Percentiles rank a stretch among this genome's conserved stretches.
Conservation (phyloP, 495 filamentous ascomycete genomes). For the Podospora anserina region DNA sequence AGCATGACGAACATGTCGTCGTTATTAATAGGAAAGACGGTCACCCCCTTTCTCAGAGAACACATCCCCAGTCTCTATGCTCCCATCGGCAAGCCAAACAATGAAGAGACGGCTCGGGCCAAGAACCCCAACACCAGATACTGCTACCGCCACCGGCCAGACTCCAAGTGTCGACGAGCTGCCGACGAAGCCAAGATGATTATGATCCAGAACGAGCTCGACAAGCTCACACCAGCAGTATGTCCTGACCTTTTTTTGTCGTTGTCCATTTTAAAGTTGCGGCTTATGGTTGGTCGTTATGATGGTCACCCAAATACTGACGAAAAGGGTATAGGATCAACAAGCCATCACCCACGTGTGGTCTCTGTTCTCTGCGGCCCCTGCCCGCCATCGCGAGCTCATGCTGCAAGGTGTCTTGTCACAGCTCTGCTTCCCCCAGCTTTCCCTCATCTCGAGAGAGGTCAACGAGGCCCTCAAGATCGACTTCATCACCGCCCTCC, state of each 20-base stretch:
- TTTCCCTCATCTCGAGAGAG: slow-evolving; percentile 82
- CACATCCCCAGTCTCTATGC: slow-evolving; percentile 85
- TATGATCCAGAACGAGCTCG: slow-evolving; percentile 81
- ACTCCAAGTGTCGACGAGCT: slow-evolving; percentile 87
- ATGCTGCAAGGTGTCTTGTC: slow-evolving; percentile 94
- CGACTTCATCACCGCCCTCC: slow-evolving; percentile 86
- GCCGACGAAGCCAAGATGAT: slow-evolving; percentile 96
- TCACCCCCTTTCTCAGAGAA: slow-evolving; percentile 79
- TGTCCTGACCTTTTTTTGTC: background rate
- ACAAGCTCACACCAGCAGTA: slow-evolving; percentile 69
- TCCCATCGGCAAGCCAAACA: slow-evolving; percentile 52
- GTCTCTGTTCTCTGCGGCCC: slow-evolving; percentile 95
- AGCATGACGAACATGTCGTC: slow-evolving; percentile 46
- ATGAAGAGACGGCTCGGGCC: slow-evolving; percentile 38
- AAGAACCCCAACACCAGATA: slow-evolving; percentile 77
- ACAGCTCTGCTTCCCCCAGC: slow-evolving; percentile 95
- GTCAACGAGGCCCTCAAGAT: slow-evolving; percentile 92
- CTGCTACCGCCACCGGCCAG: slow-evolving; percentile 93
- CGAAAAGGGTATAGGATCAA: slow-evolving; percentile 43
- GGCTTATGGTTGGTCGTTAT: background rate
- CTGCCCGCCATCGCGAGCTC: slow-evolving; percentile 85
- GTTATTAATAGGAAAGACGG: slow-evolving; percentile 50
- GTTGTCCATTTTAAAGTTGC: background rate
- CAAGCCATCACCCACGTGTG: slow-evolving; percentile 94
- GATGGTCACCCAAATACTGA: background rate